phyloP scores from a whole-genome alignment of 352 stramenopile species.

The Peronosclerospora sorghi region DNA sequence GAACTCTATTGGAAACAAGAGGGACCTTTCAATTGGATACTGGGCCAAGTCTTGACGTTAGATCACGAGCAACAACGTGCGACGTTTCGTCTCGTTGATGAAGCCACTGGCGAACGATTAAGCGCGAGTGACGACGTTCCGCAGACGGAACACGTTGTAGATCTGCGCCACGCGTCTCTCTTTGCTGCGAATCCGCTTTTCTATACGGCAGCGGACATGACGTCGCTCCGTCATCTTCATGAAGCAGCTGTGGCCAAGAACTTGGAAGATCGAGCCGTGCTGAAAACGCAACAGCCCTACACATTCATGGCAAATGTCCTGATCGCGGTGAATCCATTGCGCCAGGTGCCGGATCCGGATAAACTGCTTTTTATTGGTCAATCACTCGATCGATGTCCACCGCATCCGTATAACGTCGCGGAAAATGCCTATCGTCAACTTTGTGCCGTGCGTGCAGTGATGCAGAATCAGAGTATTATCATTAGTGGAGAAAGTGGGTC shows the following conservation, averaged over 20 bases:
- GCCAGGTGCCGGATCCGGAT: slow-evolving; percentile 57
- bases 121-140: slow-evolving; percentile 2
- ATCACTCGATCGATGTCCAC: slow-evolving; percentile 52
- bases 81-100: slow-evolving; percentile 47
- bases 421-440: slow-evolving; percentile 77
- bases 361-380: slow-evolving; percentile 61
- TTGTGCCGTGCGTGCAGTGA: slow-evolving; percentile 65
- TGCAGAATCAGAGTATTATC: slow-evolving; percentile 91
- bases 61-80: slow-evolving; percentile 23
- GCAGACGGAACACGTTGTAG: slow-evolving; percentile 25
- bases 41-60: slow-evolving; percentile 58
- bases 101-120: slow-evolving; percentile 44
- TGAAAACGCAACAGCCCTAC: slow-evolving; percentile 70
- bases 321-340: slow-evolving; percentile 78
- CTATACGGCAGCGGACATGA: slow-evolving; percentile 69
- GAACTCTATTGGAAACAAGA: slow-evolving; percentile 80
- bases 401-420: slow-evolving; percentile 79
- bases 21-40: slow-evolving; percentile 41
- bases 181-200: slow-evolving; percentile 70
- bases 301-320: slow-evolving; percentile 85
- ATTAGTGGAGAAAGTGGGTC: slow-evolving; percentile 90
- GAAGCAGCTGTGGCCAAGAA: slow-evolving; percentile 84
- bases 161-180: slow-evolving; percentile 34
- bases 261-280: slow-evolving; percentile 64
- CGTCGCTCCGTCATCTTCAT: slow-evolving; percentile 69